Base-by-base conservation (phyloP, 768 basidiomycete genomes). In the Lentinula sp. region DNA sequence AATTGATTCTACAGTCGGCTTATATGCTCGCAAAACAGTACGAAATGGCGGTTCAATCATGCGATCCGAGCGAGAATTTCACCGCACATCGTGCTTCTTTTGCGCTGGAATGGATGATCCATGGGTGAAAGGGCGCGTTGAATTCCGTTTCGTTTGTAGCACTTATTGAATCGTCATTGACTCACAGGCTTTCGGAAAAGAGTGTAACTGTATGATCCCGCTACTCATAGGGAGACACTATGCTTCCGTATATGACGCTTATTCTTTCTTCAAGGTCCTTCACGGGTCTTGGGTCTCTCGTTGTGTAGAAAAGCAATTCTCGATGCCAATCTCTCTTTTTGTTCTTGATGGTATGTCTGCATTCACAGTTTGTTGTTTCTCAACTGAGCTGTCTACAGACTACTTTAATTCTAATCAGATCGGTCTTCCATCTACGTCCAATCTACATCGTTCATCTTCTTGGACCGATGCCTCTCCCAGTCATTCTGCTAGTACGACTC, bases 301-400 rank as follows among this genome's bases (percentile, higher is more conserved):
- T 16, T 59, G 57, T 13, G 48, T 59, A 12, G 43, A 36, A 18
- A 39, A 37, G 13, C 57, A 59, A 18, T n/a, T 6, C 6, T 10
- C 35, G 8, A 35, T 59, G 12, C 45, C 57, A 13, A 39, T 59
- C 3, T 48, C 57, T 16, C n/a, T n/a, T 18, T 59, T 48, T 37
- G 57, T 59, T 43, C 57, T 59, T 49, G 57, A 59, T 18, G 57
- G 57, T 49, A n/a, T 36, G 57, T 16, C 33, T 37, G 6, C 12
- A 3, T 50, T 3, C 18, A 10, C 28, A 0, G 9, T 33, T n/a
- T 23, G 57, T 48, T 46, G 6, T 9, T 18, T 12, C 20, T 33
- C 4, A 15, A 9, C 32, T 43, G 9, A 43, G 12, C 15, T 12
- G n/a, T 32, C n/a, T 28, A n/a, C 10, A 50, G 57, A 59, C 6